phyloP scores from a whole-genome alignment of 1,139 yeast species.

The Candida tunisiensis region DNA sequence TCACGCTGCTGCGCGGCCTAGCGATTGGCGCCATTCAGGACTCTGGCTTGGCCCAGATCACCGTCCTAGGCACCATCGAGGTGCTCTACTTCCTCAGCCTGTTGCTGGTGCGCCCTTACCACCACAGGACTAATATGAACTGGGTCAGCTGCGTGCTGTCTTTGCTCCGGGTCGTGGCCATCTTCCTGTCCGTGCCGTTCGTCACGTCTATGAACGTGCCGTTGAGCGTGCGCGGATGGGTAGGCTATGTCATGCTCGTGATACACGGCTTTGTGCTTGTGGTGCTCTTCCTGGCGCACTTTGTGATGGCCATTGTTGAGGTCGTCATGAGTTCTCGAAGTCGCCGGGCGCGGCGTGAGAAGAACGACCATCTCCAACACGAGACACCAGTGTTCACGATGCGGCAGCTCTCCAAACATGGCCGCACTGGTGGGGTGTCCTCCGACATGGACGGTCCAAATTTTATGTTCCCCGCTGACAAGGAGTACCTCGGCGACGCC shows the following conservation, averaged over 20 bases:
- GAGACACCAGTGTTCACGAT: too few relatives aligned
- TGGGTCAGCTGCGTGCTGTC: conserved; percentile 8
- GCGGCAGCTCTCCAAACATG: too few relatives aligned
- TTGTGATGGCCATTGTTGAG: conserved; percentile 8
- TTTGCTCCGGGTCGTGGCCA: conserved; percentile 9
- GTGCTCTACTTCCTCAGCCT: conserved; percentile 10
- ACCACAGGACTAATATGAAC: conserved; percentile 17
- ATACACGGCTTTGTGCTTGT: conserved; percentile 14
- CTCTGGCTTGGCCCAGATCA: conserved; percentile 20
- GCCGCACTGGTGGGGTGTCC: too few relatives aligned
- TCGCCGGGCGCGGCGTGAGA: too few relatives aligned
- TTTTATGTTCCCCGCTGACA: too few relatives aligned
- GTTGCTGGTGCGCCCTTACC: conserved; percentile 14
- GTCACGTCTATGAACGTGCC: conserved; percentile 9
- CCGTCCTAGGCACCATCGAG: conserved; percentile 15
- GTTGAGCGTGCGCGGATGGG: conserved; percentile 14
- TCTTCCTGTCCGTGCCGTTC: conserved; percentile 17
- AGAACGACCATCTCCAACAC: too few relatives aligned
- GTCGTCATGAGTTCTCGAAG: too few relatives aligned
- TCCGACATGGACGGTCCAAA: too few relatives aligned
- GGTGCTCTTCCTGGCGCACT: conserved; percentile 8
- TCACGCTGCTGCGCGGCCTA: conserved; percentile 15
- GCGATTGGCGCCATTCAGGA: conserved; percentile 19
- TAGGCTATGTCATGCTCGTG: conserved; percentile 17
- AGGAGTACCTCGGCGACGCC: too few relatives aligned